Percentiles rank a stretch among this genome's conserved stretches.
These are phyloP conservation scores for Metschnikowia drakensbergensis DNA, from an alignment of 805 yeast genomes.

Conservation along the genomic window DNA sequence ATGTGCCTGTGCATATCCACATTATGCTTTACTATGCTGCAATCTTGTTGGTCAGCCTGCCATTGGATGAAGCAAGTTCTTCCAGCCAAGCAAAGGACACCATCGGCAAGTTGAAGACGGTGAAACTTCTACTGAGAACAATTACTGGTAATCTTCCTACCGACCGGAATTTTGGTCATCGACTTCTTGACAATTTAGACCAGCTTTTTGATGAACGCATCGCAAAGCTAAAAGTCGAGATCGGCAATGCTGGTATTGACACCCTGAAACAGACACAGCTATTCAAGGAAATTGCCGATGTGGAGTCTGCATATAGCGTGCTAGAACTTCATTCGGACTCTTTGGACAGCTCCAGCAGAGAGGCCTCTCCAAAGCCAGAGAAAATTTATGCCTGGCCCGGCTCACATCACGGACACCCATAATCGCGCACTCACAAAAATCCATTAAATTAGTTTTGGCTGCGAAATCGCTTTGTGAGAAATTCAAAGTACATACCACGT, in stretches of 20 bases:
- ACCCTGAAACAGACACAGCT: constrained; percentile 20
- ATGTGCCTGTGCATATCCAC: constrained; percentile 70
- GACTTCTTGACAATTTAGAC: constrained; percentile 35
- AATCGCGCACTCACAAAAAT: constrained; percentile 5
- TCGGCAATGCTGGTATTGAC: constrained; percentile 11
- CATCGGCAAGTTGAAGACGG: constrained; percentile 35
- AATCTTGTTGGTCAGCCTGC: constrained; percentile 50
- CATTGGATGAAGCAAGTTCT: constrained; percentile 21
- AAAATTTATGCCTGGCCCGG: constrained; percentile 62
- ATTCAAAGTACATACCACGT: not conserved
- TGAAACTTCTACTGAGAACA: constrained; percentile 41
- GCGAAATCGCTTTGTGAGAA: constrained; percentile 4
- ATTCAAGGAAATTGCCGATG: constrained; percentile 11
- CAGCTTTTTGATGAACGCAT: constrained; percentile 30
- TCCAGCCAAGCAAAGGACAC: constrained; percentile 24
- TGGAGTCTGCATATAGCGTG: constrained; percentile 12
- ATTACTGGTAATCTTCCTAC: constrained; percentile 47
- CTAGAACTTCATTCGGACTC: constrained; percentile 14
- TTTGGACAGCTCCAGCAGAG: constrained; percentile 21
- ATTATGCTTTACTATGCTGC: constrained; percentile 70
- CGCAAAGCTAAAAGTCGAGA: constrained; percentile 16
- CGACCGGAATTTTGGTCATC: constrained; percentile 48
- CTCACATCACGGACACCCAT: constrained; percentile 62
- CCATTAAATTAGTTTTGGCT: not conserved
- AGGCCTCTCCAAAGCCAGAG: constrained; percentile 35